Evolutionary conservation across 495 filamentous ascomycete species (phyloP).

Genomic region (Aspergillus incahuasiensis): DNA sequence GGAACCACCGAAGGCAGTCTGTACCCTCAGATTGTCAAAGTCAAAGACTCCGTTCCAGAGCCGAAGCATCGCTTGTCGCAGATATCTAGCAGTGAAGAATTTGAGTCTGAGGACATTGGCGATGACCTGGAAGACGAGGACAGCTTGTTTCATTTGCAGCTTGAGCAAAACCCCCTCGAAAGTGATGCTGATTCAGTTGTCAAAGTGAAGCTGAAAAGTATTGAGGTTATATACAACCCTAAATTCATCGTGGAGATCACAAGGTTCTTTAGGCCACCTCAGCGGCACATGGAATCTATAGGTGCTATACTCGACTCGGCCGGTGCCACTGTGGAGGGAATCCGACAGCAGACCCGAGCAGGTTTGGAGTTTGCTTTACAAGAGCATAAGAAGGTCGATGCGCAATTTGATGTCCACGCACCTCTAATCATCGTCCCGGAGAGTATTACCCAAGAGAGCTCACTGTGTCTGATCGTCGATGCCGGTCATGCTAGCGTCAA

Average conservation of each 20-base stretch:
- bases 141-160: slow-evolving; percentile 80
- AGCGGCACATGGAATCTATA: slow-evolving; percentile 97
- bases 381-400: slow-evolving; percentile 97
- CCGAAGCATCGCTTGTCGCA: slow-evolving; percentile 40
- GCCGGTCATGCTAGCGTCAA: slow-evolving; percentile 92
- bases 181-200: slow-evolving; percentile 85
- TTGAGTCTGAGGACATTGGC: slow-evolving; percentile 46
- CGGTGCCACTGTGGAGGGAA: slow-evolving; percentile 87
- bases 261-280: slow-evolving; percentile 92
- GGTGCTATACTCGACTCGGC: slow-evolving; percentile 89
- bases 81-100: slow-evolving; percentile 55
- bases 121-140: slow-evolving; percentile 61
- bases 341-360: slow-evolving; percentile 91
- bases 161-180: slow-evolving; percentile 93
- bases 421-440: slow-evolving; percentile 95
- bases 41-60: slow-evolving; percentile 74
- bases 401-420: slow-evolving; percentile 90
- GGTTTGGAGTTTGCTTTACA: slow-evolving; percentile 93
- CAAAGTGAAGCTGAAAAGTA: slow-evolving; percentile 85
- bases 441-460: slow-evolving; percentile 72
- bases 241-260: slow-evolving; percentile 83
- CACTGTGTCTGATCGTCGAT: slow-evolving; percentile 88
- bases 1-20: slow-evolving; percentile 87
- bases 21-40: slow-evolving; percentile 87
- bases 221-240: slow-evolving; percentile 96